Evolutionary conservation across 2,329 filamentous ascomycete species (phyloP), one percentile per base, ranked within the genome.

Genomic region (Parascedosporium putredinis): DNA sequence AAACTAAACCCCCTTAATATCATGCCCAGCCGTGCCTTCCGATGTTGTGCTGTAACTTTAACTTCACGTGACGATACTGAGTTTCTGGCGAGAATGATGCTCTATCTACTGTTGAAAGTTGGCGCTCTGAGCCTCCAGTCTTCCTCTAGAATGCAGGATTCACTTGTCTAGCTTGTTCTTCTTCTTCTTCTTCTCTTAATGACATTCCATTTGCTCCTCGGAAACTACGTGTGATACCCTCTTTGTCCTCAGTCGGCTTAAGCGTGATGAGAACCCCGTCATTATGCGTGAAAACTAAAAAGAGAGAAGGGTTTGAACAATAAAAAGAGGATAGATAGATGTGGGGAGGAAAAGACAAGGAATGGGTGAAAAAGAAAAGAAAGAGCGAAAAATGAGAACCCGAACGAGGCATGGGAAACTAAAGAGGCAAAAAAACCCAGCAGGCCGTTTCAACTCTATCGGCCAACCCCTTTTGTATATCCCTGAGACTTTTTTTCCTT

Each of bases 321-420:
- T 24, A 43, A 38, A 22, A 43, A 34, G 16, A 16, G 27, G 33
- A 18, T 33, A n/a, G n/a, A n/a, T n/a, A 38, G 25, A 29, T 33
- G 24, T 14, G 46, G 14, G 38, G n/a, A 22, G n/a, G n/a, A 25
- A 33, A 23, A 45, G 36, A 53, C n/a, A 33, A 31, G 38, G 22
- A n/a, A n/a, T n/a, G n/a, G n/a, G n/a, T n/a, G n/a, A 33, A 42
- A 27, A 50, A 50, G 25, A 23, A 31, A 49, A 48, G 29, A 22
- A 25, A 40, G 18, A 40, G 23, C 10, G 33, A 12, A 40, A 12
- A 42, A 40, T 40, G 8, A 43, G 12, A 45, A 45, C 44, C n/a
- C n/a, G n/a, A n/a, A n/a, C n/a, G n/a, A n/a, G n/a, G n/a, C n/a
- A n/a, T n/a, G n/a, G n/a, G n/a, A n/a, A 14, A 31, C 27, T 31